Base-by-base conservation (phyloP, 176 grass and related monocot genomes). In the Dendrocalamus sinicus region DNA sequence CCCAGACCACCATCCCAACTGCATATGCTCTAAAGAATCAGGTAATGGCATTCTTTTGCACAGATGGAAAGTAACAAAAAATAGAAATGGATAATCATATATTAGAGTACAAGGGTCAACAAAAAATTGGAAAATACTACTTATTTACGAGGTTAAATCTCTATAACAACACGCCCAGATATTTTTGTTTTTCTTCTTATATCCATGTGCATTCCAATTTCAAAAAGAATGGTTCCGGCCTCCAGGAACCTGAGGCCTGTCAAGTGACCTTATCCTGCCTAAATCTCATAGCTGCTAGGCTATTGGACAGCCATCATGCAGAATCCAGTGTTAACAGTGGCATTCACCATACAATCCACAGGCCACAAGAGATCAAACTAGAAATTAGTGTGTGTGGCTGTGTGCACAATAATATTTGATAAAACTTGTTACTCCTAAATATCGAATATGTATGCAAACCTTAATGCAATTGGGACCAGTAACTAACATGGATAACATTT, bases 1-100 rank as follows among this genome's bases (percentile, higher is more conserved):
- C 17, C 96, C 96, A 86, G 91, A 87, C 96, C 96, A 98, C 96
- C 96, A 98, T 47, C 96, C 96, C 85, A 98, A 67, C 96, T 98
- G 86, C 79, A 77, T 75, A 78, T 90, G 69, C 75, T 91, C 83
- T 66, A 66, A 86, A 66, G 73, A 28, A 77, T 79, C 51, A 90
- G 79, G 44, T 62, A 66, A 83, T 83, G 61, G 35, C 74, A 89
- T 88, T 78, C 13, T 67, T 89, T 87, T 81, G 70, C 8, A 79
- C 48, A 65, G 76, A 70, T 85, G 28, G 70, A 78, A 93, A 83
- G 48, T 69, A 67, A 74, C 66, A 73, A 81, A 75, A 70, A 53
- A 22, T 35, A 58, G 23, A 83, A 72, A 88, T 26, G 28, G 53
- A 11, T 68, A 76, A 48, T 66, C 41, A 50, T 70, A 73, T 70